phyloP scores from a whole-genome alignment of 2,329 filamentous ascomycete genomes.

The Cucurbitaria berberidis region DNA sequence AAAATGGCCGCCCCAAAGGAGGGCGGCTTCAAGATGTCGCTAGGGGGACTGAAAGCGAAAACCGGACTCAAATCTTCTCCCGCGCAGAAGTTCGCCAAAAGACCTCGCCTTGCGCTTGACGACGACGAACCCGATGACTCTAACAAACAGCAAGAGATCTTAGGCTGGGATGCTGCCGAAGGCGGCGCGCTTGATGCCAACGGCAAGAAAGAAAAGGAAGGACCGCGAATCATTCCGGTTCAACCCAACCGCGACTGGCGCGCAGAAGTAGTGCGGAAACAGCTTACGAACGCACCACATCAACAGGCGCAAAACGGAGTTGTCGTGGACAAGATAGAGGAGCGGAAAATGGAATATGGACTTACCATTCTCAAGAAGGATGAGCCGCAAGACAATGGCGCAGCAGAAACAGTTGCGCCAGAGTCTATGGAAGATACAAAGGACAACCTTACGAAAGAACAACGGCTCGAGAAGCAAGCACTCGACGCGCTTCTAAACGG shows the following conservation, averaged over 20 bases:
- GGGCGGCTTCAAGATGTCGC: conserved; percentile 47
- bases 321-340: conserved; percentile 45
- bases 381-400: conserved; percentile 15
- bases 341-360: conserved; percentile 55
- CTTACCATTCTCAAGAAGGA: conserved; percentile 58
- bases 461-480: conserved; percentile 60
- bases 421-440: conserved; percentile 39
- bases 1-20: conserved; percentile 40
- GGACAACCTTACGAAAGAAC: conserved; percentile 37
- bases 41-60: conserved; percentile 38
- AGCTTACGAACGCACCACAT: conserved; percentile 66
- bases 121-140: conserved; percentile 41
- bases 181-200: conserved; percentile 55
- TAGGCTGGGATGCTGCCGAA: conserved; percentile 60
- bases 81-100: conserved; percentile 29
- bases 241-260: conserved; percentile 69
- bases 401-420: conserved; percentile 6
- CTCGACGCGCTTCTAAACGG: conserved; percentile 54
- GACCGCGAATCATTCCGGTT: conserved; percentile 63
- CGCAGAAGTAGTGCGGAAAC: conserved; percentile 58
- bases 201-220: conserved; percentile 49
- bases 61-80: conserved; percentile 29
- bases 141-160: conserved; percentile 51
- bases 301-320: conserved; percentile 48
- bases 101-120: conserved; percentile 34